Percentiles rank a stretch among this genome's conserved stretches.
Evolutionary conservation across 306 rosid genomes (phyloP).

Genomic region (Pueraria montana): DNA sequence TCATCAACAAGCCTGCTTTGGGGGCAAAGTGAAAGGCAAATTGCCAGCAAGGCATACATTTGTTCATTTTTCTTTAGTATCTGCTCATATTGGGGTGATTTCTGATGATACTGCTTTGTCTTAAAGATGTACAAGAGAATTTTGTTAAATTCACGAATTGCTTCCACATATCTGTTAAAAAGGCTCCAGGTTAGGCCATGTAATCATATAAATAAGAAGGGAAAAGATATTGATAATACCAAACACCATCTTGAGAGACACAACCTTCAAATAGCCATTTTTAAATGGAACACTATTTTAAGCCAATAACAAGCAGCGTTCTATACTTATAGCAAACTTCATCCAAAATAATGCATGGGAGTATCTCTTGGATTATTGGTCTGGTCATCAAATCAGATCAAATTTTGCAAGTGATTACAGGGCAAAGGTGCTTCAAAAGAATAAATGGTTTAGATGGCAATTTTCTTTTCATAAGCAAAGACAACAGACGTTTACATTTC

Average conservation of each 20-base stretch:
- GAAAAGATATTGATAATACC: background rate
- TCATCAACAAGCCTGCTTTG: constrained; percentile 90
- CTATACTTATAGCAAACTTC: background rate
- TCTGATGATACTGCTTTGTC: constrained; percentile 86
- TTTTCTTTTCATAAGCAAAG: background rate
- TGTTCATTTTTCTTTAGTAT: constrained; percentile 97
- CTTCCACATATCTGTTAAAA: constrained; percentile 82
- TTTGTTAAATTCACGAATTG: constrained; percentile 91
- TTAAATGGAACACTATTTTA: background rate
- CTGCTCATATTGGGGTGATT: constrained; percentile 96
- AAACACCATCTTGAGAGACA: background rate
- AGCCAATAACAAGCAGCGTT: background rate
- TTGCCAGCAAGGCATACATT: constrained; percentile 98
- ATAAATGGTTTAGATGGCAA: background rate
- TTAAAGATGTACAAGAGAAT: constrained; percentile 83
- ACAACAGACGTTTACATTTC: background rate
- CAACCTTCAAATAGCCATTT: background rate
- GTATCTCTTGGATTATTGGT: background rate
- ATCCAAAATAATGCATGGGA: background rate
- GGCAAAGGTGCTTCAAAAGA: too few species aligned
- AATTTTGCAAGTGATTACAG: background rate
- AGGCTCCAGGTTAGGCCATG: constrained; percentile 4
- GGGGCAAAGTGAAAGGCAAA: constrained; percentile 93
- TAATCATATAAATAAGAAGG: background rate
- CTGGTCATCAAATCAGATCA: background rate